Conservation (phyloP, 345 rosid species). For the Balakata baccata region DNA sequence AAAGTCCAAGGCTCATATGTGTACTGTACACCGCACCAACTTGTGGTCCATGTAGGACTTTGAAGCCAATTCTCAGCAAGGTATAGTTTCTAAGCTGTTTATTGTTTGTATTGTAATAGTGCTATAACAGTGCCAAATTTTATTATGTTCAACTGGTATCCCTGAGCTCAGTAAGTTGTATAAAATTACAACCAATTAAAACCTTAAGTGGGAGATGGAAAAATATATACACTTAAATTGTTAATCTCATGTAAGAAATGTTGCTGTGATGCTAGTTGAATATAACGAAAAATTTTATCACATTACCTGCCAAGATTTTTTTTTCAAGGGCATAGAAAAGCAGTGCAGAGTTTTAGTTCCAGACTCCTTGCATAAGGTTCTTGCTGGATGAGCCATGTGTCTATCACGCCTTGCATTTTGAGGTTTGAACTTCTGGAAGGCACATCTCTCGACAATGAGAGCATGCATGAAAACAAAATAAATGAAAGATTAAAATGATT, state of each 20-base stretch:
- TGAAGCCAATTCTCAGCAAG: slow-evolving; percentile 96
- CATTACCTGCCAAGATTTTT: neutral
- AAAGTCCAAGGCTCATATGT: slow-evolving; percentile 80
- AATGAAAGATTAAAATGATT: neutral
- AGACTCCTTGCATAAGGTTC: neutral
- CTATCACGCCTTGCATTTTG: neutral
- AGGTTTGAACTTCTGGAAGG: neutral
- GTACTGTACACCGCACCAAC: slow-evolving; percentile 88
- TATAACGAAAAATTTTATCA: neutral
- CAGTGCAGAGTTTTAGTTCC: neutral
- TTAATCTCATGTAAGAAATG: neutral
- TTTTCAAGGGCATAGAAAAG: neutral
- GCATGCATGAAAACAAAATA: no score
- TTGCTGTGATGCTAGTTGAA: neutral
- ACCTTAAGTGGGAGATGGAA: neutral
- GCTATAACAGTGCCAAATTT: no score
- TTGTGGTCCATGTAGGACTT: slow-evolving; percentile 95
- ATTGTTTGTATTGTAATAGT: neutral
- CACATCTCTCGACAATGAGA: no score
- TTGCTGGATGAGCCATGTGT: neutral
- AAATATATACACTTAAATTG: neutral
- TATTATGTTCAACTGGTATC: neutral
- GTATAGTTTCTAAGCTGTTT: slow-evolving; percentile 30
- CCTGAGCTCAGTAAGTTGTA: neutral
- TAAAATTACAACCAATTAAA: neutral